Base-by-base conservation (phyloP, 495 filamentous ascomycete species). In the Xylaria venustula region DNA sequence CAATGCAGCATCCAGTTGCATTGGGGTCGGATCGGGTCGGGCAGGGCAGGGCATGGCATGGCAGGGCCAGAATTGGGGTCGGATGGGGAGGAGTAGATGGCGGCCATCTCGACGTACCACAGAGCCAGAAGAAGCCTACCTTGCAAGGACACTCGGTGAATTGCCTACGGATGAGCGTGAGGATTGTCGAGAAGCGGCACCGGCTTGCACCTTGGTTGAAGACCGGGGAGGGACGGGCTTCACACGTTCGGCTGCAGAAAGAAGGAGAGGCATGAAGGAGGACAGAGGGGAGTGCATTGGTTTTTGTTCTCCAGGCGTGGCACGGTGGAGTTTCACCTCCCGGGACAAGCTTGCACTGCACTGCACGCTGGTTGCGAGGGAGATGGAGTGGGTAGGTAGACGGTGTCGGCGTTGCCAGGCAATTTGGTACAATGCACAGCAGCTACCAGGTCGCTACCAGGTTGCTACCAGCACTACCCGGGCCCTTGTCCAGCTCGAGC, bases 291-390 rank as follows among this genome's bases (percentile, higher is more conserved):
- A 41, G 40, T 20, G 30, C 32, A 61, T 54, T 47, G 58, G 58
- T 47, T 61, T 61, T 61, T 61, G 58, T 61, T 54, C 48, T 7
- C 44, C 20, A 34, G 34, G 17, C 20, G 17, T 60, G 58, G 56
- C 48, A 60, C 48, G 50, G 58, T 61, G 58, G 58, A 61, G 58
- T 61, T 61, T 46, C 58, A 54, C 40, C 30, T 54, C 11, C 8
- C 26, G 15, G 37, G 22, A 41, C 19, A 34, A 15, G 19, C 30
- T 23, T 41, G 30, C n/a, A 23, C 48, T 50, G 57, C n/a, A 23
- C 48, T 50, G 57, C 45, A 58, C 36, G 48, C 28, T 40, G 41
- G 49, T 61, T 61, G 58, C 49, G 58, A 61, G 58, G 58, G 58
- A 46, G 58, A 60, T 60, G 41, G 57, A 32, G 34, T 15, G 50